phyloP scores from a whole-genome alignment of 163 green algal genomes.

The Chlamydomonas reinhardtii region DNA sequence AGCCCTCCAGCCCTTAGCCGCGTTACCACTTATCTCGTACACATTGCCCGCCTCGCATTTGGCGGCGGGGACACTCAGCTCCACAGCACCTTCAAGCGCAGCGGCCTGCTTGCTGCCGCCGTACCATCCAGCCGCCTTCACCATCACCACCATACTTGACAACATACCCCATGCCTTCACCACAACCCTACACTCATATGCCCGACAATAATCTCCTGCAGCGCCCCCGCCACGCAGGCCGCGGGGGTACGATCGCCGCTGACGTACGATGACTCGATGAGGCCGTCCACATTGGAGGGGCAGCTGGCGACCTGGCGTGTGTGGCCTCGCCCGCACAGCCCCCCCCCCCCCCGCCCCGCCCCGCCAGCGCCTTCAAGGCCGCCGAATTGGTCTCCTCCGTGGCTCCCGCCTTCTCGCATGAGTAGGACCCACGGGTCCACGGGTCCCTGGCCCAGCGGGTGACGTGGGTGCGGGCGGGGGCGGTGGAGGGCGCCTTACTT shows the following conservation, averaged over 20 bases:
- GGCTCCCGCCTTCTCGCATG: neutral
- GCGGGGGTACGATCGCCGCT: conserved; percentile 55
- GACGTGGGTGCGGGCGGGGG: conserved; percentile 2
- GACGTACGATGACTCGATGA: no score
- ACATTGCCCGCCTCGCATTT: no score
- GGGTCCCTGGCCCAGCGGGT: conserved; percentile 22
- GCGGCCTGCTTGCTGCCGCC: no score
- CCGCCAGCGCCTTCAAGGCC: neutral
- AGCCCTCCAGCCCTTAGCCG: no score
- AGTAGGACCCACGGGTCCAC: conserved; percentile 20
- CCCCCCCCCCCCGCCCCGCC: conserved; percentile 35
- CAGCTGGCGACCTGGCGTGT: conserved; percentile 31
- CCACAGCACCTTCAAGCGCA: no score
- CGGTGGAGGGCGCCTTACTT: neutral
- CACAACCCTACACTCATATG: no score
- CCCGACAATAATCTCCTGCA: neutral
- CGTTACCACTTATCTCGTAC: no score
- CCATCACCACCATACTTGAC: no score
- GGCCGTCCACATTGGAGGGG: conserved; percentile 61
- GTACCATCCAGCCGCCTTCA: no score
- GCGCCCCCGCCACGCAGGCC: conserved; percentile 19
- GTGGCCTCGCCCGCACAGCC: conserved; percentile 66
- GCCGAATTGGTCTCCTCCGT: neutral
- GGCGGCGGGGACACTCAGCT: no score
- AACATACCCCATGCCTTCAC: no score